phyloP scores from a whole-genome alignment of 2,329 filamentous ascomycete genomes.

The Aureobasidium leucospermi region DNA sequence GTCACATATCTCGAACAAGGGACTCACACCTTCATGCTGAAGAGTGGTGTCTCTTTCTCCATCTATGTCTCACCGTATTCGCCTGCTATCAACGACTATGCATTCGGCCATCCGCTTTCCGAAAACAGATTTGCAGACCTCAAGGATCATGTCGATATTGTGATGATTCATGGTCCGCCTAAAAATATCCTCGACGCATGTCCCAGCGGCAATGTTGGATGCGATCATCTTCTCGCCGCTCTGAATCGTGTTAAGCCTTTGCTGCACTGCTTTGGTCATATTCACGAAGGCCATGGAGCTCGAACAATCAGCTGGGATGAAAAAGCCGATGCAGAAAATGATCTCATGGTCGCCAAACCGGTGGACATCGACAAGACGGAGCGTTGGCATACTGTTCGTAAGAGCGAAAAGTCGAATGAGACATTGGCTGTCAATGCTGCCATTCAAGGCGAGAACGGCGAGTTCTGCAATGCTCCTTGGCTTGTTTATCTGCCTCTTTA shows the following conservation, averaged over 20 bases:
- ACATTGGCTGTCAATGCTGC: constrained; percentile 51
- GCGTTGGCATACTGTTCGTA: not conserved
- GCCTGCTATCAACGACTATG: constrained; percentile 32
- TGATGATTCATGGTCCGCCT: constrained; percentile 57
- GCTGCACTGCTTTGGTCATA: constrained; percentile 56
- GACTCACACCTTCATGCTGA: constrained; percentile 37
- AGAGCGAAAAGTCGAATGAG: constrained; percentile 24
- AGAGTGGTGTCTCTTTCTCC: constrained; percentile 42
- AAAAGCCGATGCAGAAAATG: not conserved
- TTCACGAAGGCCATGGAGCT: constrained; percentile 49
- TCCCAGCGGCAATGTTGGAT: constrained; percentile 40
- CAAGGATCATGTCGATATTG: constrained; percentile 40
- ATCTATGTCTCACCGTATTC: constrained; percentile 49
- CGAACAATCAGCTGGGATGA: constrained; percentile 32
- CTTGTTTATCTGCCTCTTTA: constrained; percentile 36
- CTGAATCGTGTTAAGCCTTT: constrained; percentile 43
- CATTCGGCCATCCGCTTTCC: not conserved
- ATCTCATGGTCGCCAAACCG: not conserved
- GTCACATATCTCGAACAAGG: constrained; percentile 43
- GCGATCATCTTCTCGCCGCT: constrained; percentile 46
- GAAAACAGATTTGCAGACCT: not conserved
- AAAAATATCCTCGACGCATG: constrained; percentile 42
- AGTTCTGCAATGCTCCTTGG: constrained; percentile 43
- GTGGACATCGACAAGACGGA: not conserved
- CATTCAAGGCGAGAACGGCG: constrained; percentile 41